Percentiles rank a stretch among this genome's conserved stretches.
Evolutionary conservation across 257 asterid genomes (phyloP).

Genomic region (Jacaranda mimosifolia): DNA sequence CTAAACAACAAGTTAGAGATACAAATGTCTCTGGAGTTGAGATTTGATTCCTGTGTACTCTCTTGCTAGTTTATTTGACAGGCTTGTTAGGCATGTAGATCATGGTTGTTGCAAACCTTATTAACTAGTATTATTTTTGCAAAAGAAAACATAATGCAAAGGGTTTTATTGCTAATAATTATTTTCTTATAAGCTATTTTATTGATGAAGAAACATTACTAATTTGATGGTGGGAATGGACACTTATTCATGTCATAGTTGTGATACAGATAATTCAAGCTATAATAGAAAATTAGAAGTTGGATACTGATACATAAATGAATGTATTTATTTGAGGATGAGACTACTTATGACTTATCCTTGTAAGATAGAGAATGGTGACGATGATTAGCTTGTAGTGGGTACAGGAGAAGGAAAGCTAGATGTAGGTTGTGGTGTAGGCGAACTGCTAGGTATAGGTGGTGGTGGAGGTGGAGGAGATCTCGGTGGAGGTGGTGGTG

Average conservation of each 20-base stretch:
- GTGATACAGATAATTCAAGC: background rate
- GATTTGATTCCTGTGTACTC: too few species aligned
- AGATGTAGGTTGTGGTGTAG: background rate
- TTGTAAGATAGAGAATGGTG: background rate
- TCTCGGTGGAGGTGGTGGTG: too few species aligned
- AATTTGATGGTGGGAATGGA: too few species aligned
- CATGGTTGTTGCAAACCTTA: background rate
- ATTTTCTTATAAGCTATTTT: background rate
- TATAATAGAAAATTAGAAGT: background rate
- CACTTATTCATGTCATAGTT: too few species aligned
- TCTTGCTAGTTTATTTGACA: too few species aligned
- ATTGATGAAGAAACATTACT: background rate
- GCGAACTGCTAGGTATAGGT: background rate
- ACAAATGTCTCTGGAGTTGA: too few species aligned
- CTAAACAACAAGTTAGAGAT: too few species aligned
- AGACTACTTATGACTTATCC: background rate
- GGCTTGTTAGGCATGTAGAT: background rate
- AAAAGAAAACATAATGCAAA: background rate
- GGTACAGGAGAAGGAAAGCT: background rate
- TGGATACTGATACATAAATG: background rate
- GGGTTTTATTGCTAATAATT: background rate
- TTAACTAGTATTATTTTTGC: background rate
- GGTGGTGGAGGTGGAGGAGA: constrained; percentile 28
- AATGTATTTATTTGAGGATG: background rate
- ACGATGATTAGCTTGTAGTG: background rate